Conservation (phyloP, 306 rosid species). For the Inga laurina region DNA sequence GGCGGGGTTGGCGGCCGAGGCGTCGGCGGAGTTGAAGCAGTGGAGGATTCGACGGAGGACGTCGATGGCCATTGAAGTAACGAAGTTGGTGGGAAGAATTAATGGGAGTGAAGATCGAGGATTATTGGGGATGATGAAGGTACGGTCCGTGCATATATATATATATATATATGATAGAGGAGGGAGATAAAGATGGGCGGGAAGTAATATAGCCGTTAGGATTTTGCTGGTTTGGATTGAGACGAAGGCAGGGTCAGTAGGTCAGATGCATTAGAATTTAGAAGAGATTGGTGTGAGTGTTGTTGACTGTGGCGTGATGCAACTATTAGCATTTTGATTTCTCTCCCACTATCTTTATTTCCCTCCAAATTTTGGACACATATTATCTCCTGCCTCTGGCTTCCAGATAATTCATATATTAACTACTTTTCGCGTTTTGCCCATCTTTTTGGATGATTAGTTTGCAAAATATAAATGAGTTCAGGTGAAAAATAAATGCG, state of each 20-base stretch:
- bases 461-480: no score
- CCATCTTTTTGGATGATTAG: no score
- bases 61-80: slow-evolving; percentile 60
- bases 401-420: no score
- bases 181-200: slow-evolving; percentile 29
- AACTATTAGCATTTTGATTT: background rate
- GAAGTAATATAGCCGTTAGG: slow-evolving; percentile 40
- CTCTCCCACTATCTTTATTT: no score
- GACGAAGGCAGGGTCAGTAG: background rate
- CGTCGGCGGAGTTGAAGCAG: slow-evolving; percentile 58
- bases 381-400: no score
- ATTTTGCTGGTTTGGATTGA: background rate
- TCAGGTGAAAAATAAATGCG: no score
- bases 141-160: background rate
- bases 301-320: no score
- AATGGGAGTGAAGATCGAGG: background rate
- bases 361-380: background rate
- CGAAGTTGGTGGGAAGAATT: background rate
- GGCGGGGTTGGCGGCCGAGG: background rate
- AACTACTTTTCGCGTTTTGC: no score
- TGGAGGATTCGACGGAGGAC: slow-evolving; percentile 82
- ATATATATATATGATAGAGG: background rate
- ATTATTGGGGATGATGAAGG: background rate
- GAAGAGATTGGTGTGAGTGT: background rate
- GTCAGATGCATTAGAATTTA: background rate